Base-by-base conservation (phyloP, 129 eudicot genomes). In the Mikania micrantha region DNA sequence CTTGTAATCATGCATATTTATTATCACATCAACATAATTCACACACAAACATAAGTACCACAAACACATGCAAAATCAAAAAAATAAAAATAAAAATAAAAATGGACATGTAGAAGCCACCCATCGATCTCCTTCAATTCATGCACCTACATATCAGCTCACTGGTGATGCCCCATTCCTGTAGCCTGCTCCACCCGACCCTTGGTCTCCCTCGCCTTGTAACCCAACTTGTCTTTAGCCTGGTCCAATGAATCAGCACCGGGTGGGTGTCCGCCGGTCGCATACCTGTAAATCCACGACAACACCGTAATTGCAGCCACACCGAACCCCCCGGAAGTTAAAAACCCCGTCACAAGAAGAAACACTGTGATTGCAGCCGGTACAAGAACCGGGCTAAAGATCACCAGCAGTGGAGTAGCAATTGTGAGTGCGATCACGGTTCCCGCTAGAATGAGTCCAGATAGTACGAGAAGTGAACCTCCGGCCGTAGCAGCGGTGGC, bases 351-450 rank as follows among this genome's bases (percentile, higher is more conserved):
- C 0, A 80, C 75, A 57, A 82, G 34, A 60, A 85, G 66, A 49
- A 75, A 66, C 27, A 85, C 60, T 9, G 78, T 69, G 52, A 76
- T 74, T 16, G 69, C 82, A 0, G 96, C 85, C 6, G 91, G 89
- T 35, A 88, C 77, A 2, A 88, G 77, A 22, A 85, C 66, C 2
- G 96, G 96, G 54, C 91, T 88, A 48, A 88, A 83, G 52, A 85
- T 45, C 60, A 88, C 82, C 12, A 88, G 75, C 4, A 85, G 47
- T 0, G 96, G 96, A 2, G 89, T 83, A 9, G 91, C 78, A 0
- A 85, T 10, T 1, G 87, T 54, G 20, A 88, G 39, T 38, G 80
- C 73, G 15, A 85, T 59, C 1, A 83, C 86, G 1, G 91, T 83
- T n/a, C 85, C 89, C 5, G 87, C 73, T 3, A 85, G 52, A 21